Evolutionary conservation across 768 basidiomycete species (phyloP).

Genomic region (Agrocybe praecox): DNA sequence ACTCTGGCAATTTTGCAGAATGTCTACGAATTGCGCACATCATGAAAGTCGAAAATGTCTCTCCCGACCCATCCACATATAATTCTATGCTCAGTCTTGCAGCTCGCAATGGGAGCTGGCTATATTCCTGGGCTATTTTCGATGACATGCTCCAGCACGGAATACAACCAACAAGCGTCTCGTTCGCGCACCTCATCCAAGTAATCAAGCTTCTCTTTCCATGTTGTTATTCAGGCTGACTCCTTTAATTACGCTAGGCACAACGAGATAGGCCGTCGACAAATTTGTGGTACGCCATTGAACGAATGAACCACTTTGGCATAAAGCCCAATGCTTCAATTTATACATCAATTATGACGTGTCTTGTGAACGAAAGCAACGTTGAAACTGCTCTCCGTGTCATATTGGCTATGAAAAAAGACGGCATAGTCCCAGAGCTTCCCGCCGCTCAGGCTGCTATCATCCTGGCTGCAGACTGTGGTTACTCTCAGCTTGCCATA

Average conservation of each 20-base stretch:
- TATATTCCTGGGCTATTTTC: conserved; percentile 65
- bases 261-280: conserved; percentile 39
- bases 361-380: conserved; percentile 47
- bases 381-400: conserved; percentile 68
- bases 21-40: conserved; percentile 48
- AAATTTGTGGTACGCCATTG: conserved; percentile 50
- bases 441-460: conserved; percentile 55
- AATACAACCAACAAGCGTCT: conserved; percentile 48
- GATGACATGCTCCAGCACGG: conserved; percentile 66
- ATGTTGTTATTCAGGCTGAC: neutral
- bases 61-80: conserved; percentile 61
- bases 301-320: conserved; percentile 53
- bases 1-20: conserved; percentile 32
- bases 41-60: conserved; percentile 59
- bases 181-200: conserved; percentile 62
- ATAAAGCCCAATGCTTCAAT: conserved; percentile 54
- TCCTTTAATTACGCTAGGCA: conserved; percentile 36
- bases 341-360: conserved; percentile 55
- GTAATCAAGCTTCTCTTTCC: conserved; percentile 34
- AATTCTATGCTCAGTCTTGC: conserved; percentile 56
- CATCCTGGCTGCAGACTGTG: conserved; percentile 50
- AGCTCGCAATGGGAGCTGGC: conserved; percentile 39
- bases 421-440: conserved; percentile 52
- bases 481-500: conserved; percentile 67
- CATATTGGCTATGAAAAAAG: conserved; percentile 58